Conservation (phyloP, 192 early-diverging fungal genomes). For the Coemansia sp. region DNA sequence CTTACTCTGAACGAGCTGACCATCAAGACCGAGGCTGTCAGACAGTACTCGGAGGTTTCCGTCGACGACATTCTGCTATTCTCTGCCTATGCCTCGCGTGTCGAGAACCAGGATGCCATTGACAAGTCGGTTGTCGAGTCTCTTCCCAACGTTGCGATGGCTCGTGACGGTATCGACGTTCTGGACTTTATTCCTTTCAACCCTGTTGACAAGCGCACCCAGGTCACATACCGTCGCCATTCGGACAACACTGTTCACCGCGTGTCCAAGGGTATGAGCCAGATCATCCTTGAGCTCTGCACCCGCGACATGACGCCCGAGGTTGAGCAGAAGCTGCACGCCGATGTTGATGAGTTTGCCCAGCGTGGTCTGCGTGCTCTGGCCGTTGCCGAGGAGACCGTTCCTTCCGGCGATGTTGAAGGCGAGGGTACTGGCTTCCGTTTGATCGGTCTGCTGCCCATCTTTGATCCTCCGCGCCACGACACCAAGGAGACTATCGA, state of each 20-base stretch:
- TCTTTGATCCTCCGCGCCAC: constrained; percentile 74
- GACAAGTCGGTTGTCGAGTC: constrained; percentile 73
- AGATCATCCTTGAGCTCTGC: constrained; percentile 69
- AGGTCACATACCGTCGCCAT: constrained; percentile 66
- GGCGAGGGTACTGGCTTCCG: constrained; percentile 64
- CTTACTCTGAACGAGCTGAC: constrained; percentile 83
- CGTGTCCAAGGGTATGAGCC: constrained; percentile 74
- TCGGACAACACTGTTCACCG: constrained; percentile 64
- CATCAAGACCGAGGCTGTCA: constrained; percentile 68
- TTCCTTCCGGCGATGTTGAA: constrained; percentile 58
- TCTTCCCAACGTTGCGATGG: constrained; percentile 54
- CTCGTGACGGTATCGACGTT: constrained; percentile 64
- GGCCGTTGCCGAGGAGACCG: constrained; percentile 69
- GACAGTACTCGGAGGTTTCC: constrained; percentile 62
- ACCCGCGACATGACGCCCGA: constrained; percentile 67
- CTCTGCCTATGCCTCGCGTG: constrained; percentile 74
- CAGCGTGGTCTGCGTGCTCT: constrained; percentile 69
- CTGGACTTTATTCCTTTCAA: constrained; percentile 72
- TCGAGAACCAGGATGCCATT: constrained; percentile 78
- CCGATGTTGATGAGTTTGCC: constrained; percentile 69
- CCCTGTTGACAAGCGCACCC: constrained; percentile 74
- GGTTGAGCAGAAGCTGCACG: constrained; percentile 58
- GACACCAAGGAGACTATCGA: constrained; percentile 81
- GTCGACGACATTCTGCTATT: constrained; percentile 61
- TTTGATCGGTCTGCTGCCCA: constrained; percentile 69